A percentile compares a stretch with the other conserved stretches of the same genome.
Evolutionary conservation across 2,329 filamentous ascomycete genomes (phyloP).

Genomic region (Acarospora socialis): DNA sequence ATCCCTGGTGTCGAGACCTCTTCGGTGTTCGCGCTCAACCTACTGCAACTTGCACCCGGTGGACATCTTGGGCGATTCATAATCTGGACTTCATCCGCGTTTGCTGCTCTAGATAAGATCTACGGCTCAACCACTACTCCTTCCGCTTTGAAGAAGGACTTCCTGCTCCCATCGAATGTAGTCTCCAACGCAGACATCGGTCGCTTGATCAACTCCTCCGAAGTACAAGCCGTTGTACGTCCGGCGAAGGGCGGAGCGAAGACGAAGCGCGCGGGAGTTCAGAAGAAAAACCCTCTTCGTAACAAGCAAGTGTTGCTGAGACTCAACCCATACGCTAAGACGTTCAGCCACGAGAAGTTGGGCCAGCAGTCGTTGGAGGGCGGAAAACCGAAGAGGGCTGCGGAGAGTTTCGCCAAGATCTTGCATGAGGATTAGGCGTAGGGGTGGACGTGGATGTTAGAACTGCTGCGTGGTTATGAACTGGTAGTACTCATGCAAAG

Average conservation of each 20-base stretch:
- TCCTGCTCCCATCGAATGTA: slow-evolving; percentile 83
- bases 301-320: slow-evolving; percentile 99
- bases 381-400: slow-evolving; percentile 45
- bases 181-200: slow-evolving; percentile 89
- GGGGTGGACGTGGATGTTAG: slow-evolving; percentile 12
- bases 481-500: too few species aligned
- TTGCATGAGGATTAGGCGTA: slow-evolving; percentile 36
- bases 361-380: slow-evolving; percentile 53
- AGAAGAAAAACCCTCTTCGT: slow-evolving; percentile 99
- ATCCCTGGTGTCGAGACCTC: slow-evolving; percentile 95
- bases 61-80: slow-evolving; percentile 98
- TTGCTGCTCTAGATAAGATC: slow-evolving; percentile 91
- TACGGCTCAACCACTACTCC: slow-evolving; percentile 87
- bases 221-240: slow-evolving; percentile 91
- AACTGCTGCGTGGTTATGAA: too few species aligned
- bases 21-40: slow-evolving; percentile 87
- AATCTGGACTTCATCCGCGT: slow-evolving; percentile 95
- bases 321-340: slow-evolving; percentile 93
- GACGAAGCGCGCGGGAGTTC: slow-evolving; percentile 79
- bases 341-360: slow-evolving; percentile 76
- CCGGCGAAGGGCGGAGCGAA: slow-evolving; percentile 78
- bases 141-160: slow-evolving; percentile 96
- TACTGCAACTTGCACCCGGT: slow-evolving; percentile 96
- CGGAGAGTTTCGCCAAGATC: slow-evolving; percentile 38
- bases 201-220: slow-evolving; percentile 98